These are phyloP conservation scores for Microascus cirrosus DNA, from an alignment of 2,329 filamentous ascomycete species.

Conservation along the genomic window DNA sequence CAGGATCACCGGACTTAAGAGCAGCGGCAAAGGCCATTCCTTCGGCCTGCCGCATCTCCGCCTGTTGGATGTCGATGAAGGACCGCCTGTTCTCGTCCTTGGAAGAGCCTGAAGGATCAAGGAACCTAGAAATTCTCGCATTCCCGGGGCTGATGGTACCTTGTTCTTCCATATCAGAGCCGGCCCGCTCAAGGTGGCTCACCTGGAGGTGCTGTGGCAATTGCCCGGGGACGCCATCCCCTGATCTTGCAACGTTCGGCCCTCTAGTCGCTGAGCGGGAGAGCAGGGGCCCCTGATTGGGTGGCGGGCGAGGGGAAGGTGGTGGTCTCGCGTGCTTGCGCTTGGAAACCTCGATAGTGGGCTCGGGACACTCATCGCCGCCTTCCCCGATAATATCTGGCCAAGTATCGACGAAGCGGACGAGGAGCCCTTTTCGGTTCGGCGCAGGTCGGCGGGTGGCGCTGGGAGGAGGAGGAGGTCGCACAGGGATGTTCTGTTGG, in stretches of 20 bases:
- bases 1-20: background rate
- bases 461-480: constrained; percentile 21
- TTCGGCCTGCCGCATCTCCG: constrained; percentile 50
- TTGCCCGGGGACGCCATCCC: background rate
- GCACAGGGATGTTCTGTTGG: constrained; percentile 32
- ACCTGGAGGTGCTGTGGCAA: background rate
- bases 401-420: constrained; percentile 60
- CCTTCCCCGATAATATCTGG: constrained; percentile 85
- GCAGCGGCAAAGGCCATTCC: constrained; percentile 47
- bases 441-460: constrained; percentile 28
- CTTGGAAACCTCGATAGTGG: constrained; percentile 59
- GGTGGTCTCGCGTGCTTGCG: constrained; percentile 27
- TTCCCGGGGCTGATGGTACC: constrained; percentile 18
- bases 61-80: constrained; percentile 46
- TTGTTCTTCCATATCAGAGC: background rate
- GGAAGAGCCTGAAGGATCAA: constrained; percentile 22
- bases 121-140: constrained; percentile 25
- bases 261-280: background rate
- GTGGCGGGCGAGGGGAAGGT: constrained; percentile 10
- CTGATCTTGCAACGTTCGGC: background rate
- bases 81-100: constrained; percentile 44
- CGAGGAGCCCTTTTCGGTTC: constrained; percentile 56
- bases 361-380: constrained; percentile 71
- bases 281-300: background rate
- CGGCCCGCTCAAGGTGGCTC: background rate